Evolutionary conservation across 805 yeast genomes (phyloP).

Genomic region (Kazachstania psychrophila): DNA sequence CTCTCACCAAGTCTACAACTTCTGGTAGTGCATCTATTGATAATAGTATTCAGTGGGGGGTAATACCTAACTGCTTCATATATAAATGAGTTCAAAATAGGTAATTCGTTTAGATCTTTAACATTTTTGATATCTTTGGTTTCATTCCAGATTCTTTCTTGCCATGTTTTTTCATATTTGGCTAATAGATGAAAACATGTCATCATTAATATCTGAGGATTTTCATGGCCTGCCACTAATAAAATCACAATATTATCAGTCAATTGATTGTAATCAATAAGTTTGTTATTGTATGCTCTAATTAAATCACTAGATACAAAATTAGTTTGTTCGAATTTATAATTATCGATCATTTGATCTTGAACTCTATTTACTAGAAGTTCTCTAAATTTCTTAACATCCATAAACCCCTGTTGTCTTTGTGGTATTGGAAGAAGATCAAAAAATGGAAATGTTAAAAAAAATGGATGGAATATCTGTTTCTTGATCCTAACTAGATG

Average conservation of each 20-base stretch:
- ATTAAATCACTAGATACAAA: constrained; percentile 37
- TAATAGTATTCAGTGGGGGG: constrained; percentile 51
- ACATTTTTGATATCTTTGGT: constrained; percentile 19
- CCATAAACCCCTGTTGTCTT: constrained; percentile 36
- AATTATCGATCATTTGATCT: constrained; percentile 24
- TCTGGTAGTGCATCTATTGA: constrained; percentile 39
- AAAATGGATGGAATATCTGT: constrained; percentile 48
- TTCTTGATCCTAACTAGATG: constrained; percentile 38
- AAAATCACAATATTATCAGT: constrained; percentile 46
- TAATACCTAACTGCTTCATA: constrained; percentile 46
- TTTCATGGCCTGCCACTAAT: constrained; percentile 56
- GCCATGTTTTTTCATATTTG: constrained; percentile 35
- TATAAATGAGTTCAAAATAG: constrained; percentile 51
- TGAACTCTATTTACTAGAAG: constrained; percentile 32
- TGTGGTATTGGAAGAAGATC: constrained; percentile 43
- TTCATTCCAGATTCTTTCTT: constrained; percentile 41
- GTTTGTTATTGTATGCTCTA: constrained; percentile 31
- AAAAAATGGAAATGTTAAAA: constrained; percentile 45
- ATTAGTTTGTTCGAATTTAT: constrained; percentile 27
- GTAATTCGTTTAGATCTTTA: constrained; percentile 43
- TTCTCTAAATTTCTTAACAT: constrained; percentile 35
- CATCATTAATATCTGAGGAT: constrained; percentile 45
- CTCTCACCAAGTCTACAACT: constrained; percentile 33
- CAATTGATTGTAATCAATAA: constrained; percentile 38
- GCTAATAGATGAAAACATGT: constrained; percentile 40